Base-by-base conservation (phyloP, 192 early-diverging fungal species). In the Linnemannia elongata region DNA sequence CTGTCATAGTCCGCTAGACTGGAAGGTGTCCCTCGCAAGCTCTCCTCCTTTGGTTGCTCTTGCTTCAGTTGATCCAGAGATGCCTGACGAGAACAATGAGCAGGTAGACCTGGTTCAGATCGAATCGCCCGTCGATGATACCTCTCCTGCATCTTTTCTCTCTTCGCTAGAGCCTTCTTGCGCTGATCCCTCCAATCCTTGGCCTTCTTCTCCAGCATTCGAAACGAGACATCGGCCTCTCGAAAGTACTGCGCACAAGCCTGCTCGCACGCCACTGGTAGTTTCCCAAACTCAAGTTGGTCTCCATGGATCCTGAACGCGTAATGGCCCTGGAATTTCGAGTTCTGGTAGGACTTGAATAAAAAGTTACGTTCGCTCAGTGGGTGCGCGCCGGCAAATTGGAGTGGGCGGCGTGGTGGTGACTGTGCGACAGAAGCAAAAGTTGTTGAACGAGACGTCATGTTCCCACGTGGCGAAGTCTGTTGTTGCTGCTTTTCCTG, bases 231-330 rank as follows among this genome's bases (percentile, higher is more conserved):
- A 60, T 87, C 80, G 0, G 72, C 85, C 36, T 87, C 75, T 27
- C 78, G 85, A 81, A 87, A 87, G 79, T 87, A 87, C 39, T 78
- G 78, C 4, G 75, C 69, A 68, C 85, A 87, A 5, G 79, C 75
- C 35, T 81, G 79, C 8, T 87, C 85, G 4, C 72, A 38, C 24
- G 38, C 44, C 3, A 41, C 75, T 10, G 75, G 85, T 13, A 87
- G 30, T 52, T 81, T 81, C 8, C 69, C 69, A 45, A 78, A 81
- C 52, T 87, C 75, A 2, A 87, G 45, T 2, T 76, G 30, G 49
- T 87, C 72, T 0, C 49, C 79, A 24, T 24, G 41, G 0, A 87
- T 47, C 10, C 85, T 42, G 54, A 87, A 78, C 27, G 78, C 66
- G 45, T 81, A 87, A 38, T 81, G 76, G 3, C 85, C 79, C 36